Evolutionary conservation across 108 stramenopile genomes (phyloP).

Genomic region (Nitzschia putrida): DNA sequence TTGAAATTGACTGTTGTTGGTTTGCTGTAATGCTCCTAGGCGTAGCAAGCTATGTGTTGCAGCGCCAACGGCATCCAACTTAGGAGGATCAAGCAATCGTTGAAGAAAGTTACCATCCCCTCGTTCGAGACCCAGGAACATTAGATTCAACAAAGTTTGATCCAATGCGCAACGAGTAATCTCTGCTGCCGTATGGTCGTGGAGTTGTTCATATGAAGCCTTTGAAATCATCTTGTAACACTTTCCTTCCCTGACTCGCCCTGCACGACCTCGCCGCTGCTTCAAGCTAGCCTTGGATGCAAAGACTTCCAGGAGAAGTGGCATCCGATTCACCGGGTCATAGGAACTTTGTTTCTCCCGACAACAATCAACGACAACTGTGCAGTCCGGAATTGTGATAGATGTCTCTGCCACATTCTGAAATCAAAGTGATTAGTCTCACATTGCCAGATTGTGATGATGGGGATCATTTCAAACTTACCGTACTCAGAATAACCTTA

Average conservation of each 20-base stretch:
- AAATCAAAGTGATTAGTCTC: not conserved
- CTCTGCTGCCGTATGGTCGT: slow-evolving; percentile 77
- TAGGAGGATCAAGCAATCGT: slow-evolving; percentile 75
- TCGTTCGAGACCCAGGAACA: slow-evolving; percentile 78
- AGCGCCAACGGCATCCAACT: slow-evolving; percentile 52
- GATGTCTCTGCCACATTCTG: slow-evolving; percentile 93
- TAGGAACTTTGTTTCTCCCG: slow-evolving; percentile 85
- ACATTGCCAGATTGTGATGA: not conserved
- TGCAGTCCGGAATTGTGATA: slow-evolving; percentile 95
- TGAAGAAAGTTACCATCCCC: slow-evolving; percentile 66
- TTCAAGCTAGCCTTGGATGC: slow-evolving; percentile 76
- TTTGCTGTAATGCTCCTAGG: slow-evolving; percentile 58
- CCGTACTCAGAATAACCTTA: slow-evolving; percentile 91
- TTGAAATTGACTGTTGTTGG: slow-evolving; percentile 18
- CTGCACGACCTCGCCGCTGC: slow-evolving; percentile 83
- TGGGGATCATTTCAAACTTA: not conserved
- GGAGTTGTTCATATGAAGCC: slow-evolving; percentile 47
- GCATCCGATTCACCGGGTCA: slow-evolving; percentile 87
- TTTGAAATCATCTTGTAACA: slow-evolving; percentile 85
- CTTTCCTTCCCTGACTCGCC: slow-evolving; percentile 75
- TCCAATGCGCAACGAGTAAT: slow-evolving; percentile 81
- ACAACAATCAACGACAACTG: slow-evolving; percentile 88
- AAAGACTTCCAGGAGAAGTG: slow-evolving; percentile 76
- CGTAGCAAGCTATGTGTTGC: slow-evolving; percentile 59
- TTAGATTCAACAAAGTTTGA: slow-evolving; percentile 74